Evolutionary conservation across 2,329 filamentous ascomycete species (phyloP), one percentile per base, ranked within the genome.

Genomic region (Aspergillus puulaauensis): DNA sequence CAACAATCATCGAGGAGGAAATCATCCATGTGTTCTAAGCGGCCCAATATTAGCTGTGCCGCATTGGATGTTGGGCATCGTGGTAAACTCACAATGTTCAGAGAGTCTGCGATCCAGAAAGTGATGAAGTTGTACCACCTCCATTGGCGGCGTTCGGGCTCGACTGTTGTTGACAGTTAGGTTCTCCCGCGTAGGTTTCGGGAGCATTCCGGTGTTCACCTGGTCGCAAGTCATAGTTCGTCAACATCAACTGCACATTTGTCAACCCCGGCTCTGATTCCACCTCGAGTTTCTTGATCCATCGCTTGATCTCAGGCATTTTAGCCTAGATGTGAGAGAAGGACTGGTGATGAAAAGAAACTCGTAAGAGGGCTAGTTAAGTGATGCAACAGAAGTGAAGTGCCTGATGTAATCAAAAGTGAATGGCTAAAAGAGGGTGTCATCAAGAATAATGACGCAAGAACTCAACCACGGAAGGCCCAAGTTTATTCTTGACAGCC

Each of bases 11-110:
- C 39, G 89, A 87, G 1, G 89, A 91, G 0, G 90, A 89, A 61
- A 96, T 95, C 90, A 96, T 96, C 92, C 91, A 96, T 2, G 91
- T 95, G 75, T 93, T 95, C 76, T 86, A 55, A 14, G 64, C 15
- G 21, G 14, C 41, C 21, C 14, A 3, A 23, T 2, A 21, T 56
- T 54, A 51, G 53, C 56, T 21, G 40, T 46, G 41, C 43, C n/a
- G 1, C 19, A 37, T 7, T n/a, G 6, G 37, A 35, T n/a, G 41
- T 33, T 15, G 39, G 6, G 35, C 37, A 45, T 35, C n/a, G 39
- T 31, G 15, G 27, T 49, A 6, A 11, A 64, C 77, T 69, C 66
- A 82, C 80, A 71, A 95, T 91, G 73, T 93, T 93, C 78, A 93
- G 91, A 0, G 86, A 89, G 75, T 93, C 90, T 31, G 90, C 88